Evolutionary conservation across 345 rosid species (phyloP), one percentile per base, ranked within the genome.

Genomic region (Salix viminalis): DNA sequence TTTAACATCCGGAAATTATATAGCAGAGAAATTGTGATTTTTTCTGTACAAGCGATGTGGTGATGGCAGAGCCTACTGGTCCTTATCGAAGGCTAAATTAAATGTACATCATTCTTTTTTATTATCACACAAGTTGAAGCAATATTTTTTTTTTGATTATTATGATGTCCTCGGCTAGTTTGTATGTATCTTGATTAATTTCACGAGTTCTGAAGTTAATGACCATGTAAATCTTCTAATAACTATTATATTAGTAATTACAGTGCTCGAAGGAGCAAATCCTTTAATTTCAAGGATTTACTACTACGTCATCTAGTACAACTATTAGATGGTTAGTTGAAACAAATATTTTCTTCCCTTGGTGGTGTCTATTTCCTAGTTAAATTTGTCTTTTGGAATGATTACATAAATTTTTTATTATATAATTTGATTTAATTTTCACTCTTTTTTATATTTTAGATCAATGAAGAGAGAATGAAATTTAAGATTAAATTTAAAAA

Each of bases 101-200:
- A 39, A 69, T 76, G 79, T 76, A 76, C 70, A 76, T 76, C 74
- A 69, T 58, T 60, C 46, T 76, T 75, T 66, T 58, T 11, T 9
- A 58, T 58, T 23, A 23, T 58, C 24, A 58, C 62, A 58, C 62
- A 23, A 23, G 62, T 4, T 58, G 62, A 58, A 54, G 60, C 8
- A 3, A 21, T 21, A 7, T 2, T 54, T 7, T 48, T 7, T 48
- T 23, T 54, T 54, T 36, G 1, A 36, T 36, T 5, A 36, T 1
- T 0, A 5, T 5, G 37, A 36, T 36, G 37, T 34, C 1, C 1
- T 24, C 7, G 0, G 37, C 5, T 36, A 36, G 7, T 5, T 36
- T 36, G 37, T 0, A 0, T 36, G 7, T 36, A 36, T 36, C 37
- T 36, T 5, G 37, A 36, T 36, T 5, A 36, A 36, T 36, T 5